Evolutionary conservation across 495 filamentous ascomycete species (phyloP), one percentile per base, ranked within the genome.

Genomic region (Xylaria grammica): DNA sequence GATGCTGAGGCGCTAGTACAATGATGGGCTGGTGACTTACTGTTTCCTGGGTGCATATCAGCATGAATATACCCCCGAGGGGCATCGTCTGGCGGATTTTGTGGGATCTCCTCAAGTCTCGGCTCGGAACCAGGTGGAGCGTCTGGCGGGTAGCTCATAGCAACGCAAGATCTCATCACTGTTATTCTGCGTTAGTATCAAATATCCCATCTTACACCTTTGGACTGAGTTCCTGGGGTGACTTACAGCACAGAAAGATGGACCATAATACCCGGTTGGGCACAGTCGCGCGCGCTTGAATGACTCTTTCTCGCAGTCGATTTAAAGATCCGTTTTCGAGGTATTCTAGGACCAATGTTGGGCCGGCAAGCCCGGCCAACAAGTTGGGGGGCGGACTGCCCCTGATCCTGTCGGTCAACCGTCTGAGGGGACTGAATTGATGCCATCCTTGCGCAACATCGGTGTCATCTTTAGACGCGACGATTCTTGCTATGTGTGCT

Each of bases 231-330:
- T 6, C 3, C 3, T 15, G 13, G 50, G 20, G 1, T 20, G 7
- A 55, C 62, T 58, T 22, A 64, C 62, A 32, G 27, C 62, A 65
- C 15, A 65, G 44, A 20, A 26, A 58, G 15, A 65, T 17, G 17
- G 44, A 29, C 62, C 62, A 65, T 26, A 65, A 52, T 5, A 65
- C 5, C n/a, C 62, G 19, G n/a, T 58, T 65, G 7, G 62, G 53
- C 4, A 65, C 24, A 0, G 0, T 13, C 24, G 2, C 17, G 13
- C 17, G 24, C 7, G 7, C 9, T 15, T 2, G 1, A 4, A 0
- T 2, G 2, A 50, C 2, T 15, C 1, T 38, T 0, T 7, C 0
- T 0, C 15, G 3, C 2, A 64, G 17, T 1, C 10, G 15, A 0
- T 17, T 1, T 15, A 58, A 1, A 17, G 29, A 24, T 13, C 62